phyloP scores from a whole-genome alignment of 1,139 yeast genomes.

The Geotrichum bryndzae region DNA sequence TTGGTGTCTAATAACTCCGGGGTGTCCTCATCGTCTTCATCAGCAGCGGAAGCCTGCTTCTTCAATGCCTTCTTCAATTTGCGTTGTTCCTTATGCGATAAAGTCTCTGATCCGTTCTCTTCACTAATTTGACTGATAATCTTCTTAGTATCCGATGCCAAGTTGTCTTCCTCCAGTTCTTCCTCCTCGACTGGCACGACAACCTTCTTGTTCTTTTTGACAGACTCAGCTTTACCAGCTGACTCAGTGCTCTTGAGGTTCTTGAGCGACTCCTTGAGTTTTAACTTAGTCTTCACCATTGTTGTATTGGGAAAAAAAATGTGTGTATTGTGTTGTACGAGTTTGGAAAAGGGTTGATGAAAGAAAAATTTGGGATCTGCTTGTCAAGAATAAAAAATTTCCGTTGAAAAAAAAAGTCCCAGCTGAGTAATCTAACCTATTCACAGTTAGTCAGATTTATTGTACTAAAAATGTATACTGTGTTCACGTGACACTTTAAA shows the following conservation, averaged over 20 bases:
- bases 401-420: background rate
- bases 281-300: conserved; percentile 51
- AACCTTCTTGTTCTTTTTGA: conserved; percentile 4
- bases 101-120: conserved; percentile 11
- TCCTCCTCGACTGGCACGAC: conserved; percentile 22
- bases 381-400: background rate
- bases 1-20: conserved; percentile 17
- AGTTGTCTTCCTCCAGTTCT: conserved; percentile 15
- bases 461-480: background rate
- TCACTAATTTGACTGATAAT: conserved; percentile 6
- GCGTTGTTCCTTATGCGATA: conserved; percentile 28
- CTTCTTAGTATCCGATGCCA: conserved; percentile 8
- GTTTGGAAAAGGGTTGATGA: background rate
- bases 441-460: background rate
- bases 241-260: conserved; percentile 23
- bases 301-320: background rate
- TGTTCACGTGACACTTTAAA: no score
- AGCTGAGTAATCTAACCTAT: background rate
- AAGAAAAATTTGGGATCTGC: conserved; percentile 1
- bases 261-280: conserved; percentile 23
- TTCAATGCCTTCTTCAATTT: conserved; percentile 20
- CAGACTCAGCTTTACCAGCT: conserved; percentile 1
- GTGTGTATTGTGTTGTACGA: background rate
- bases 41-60: conserved; percentile 18
- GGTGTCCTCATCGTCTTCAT: conserved; percentile 18